phyloP scores from a whole-genome alignment of 2,329 filamentous ascomycete species.

The Ceratocystis colombiana region DNA sequence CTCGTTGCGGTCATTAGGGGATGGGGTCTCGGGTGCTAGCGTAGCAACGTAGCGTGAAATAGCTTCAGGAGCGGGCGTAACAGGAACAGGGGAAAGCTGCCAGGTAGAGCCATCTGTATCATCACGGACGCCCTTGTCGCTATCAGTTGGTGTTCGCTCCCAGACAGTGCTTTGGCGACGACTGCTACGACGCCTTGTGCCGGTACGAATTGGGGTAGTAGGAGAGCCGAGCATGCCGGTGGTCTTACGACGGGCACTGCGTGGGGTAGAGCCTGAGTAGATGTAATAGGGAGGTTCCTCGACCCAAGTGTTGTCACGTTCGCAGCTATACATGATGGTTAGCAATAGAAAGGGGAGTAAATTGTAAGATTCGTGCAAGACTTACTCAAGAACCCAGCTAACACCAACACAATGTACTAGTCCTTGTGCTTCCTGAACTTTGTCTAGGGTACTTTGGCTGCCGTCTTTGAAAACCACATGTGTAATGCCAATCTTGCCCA shows the following conservation, averaged over 20 bases:
- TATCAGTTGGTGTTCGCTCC: conserved; percentile 45
- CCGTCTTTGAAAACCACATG: conserved; percentile 90
- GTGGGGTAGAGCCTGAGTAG: conserved; percentile 56
- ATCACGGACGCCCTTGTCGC: conserved; percentile 28
- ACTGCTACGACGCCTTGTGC: conserved; percentile 37
- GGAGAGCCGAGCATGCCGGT: conserved; percentile 51
- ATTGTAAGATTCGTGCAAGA: conserved; percentile 28
- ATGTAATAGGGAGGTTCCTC: conserved; percentile 61
- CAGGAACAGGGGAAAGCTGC: conserved; percentile 47
- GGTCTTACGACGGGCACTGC: conserved; percentile 65
- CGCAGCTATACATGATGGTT: conserved; percentile 47
- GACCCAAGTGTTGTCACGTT: conserved; percentile 65
- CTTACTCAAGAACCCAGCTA: conserved; percentile 80
- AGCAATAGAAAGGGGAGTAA: conserved; percentile 26
- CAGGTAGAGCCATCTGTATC: conserved; percentile 37
- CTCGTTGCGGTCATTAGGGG: conserved; percentile 32
- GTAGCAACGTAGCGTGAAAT: conserved; percentile 45
- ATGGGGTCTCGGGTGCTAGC: conserved; percentile 40
- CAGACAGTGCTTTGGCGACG: conserved; percentile 47
- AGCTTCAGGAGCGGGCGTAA: conserved; percentile 48
- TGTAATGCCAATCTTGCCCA: conserved; percentile 60
- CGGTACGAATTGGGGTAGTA: conserved; percentile 42
- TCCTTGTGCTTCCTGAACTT: conserved; percentile 60
- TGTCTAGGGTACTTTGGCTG: conserved; percentile 67
- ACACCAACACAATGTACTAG: conserved; percentile 79